Evolutionary conservation across 1,139 yeast genomes (phyloP).

Genomic region (Candida labiduridarum): DNA sequence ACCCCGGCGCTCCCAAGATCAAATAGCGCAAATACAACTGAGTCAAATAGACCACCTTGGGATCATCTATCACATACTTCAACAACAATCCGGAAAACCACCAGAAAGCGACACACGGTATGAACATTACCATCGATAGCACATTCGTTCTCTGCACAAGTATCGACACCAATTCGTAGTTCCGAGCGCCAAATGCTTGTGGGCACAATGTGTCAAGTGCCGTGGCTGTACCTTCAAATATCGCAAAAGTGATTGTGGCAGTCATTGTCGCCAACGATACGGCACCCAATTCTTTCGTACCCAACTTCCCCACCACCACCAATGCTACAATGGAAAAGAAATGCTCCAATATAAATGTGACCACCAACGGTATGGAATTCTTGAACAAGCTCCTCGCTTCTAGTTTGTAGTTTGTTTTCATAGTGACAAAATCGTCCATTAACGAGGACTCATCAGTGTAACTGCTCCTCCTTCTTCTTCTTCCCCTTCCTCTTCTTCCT

Average conservation of each 20-base stretch:
- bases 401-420: conserved; percentile 44
- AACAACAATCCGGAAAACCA: conserved; percentile 63
- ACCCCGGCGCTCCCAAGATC: conserved; percentile 81
- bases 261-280: conserved; percentile 90
- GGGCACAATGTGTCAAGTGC: conserved; percentile 88
- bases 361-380: conserved; percentile 63
- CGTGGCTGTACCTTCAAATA: conserved; percentile 87
- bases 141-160: conserved; percentile 67
- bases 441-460: background rate
- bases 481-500: conserved; percentile 4
- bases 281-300: conserved; percentile 72
- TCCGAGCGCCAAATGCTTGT: conserved; percentile 77
- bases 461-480: conserved; percentile 16
- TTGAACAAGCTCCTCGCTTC: conserved; percentile 54
- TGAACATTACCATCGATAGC: conserved; percentile 54
- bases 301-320: conserved; percentile 72
- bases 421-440: conserved; percentile 35
- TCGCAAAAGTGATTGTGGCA: conserved; percentile 78
- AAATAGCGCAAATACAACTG: conserved; percentile 64
- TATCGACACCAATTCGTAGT: conserved; percentile 58
- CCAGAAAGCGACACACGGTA: conserved; percentile 69
- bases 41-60: conserved; percentile 65
- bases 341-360: conserved; percentile 73
- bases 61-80: conserved; percentile 54
- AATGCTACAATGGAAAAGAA: conserved; percentile 71